Evolutionary conservation across 139 green algal species (phyloP).

Genomic region (Coelastrella sp.): DNA sequence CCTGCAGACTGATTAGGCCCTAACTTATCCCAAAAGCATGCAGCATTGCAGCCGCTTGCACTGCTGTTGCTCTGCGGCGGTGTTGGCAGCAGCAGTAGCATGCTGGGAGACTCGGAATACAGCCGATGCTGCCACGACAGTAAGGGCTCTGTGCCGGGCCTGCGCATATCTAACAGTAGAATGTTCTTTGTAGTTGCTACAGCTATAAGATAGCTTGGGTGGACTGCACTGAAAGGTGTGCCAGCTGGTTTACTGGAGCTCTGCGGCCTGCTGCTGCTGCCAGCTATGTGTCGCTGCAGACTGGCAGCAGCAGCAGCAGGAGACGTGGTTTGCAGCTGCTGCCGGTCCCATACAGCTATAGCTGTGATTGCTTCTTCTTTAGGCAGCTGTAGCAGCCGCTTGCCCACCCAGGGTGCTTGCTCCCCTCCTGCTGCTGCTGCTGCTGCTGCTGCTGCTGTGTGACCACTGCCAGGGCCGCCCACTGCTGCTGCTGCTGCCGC

Average conservation of each 20-base stretch:
- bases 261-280: conserved; percentile 1
- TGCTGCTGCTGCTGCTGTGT: not conserved
- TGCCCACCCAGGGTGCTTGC: not conserved
- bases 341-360: conserved; percentile 4
- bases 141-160: conserved; percentile 4
- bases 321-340: not conserved
- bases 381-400: conserved; percentile 45
- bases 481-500: not conserved
- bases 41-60: not conserved
- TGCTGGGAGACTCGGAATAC: not conserved
- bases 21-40: not conserved
- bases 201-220: not conserved
- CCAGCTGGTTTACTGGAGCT: not conserved
- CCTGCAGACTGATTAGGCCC: not conserved
- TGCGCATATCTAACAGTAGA: conserved; percentile 36
- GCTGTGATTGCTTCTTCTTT: not conserved
- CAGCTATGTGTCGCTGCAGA: too few species aligned
- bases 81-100: conserved; percentile 40
- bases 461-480: too few species aligned
- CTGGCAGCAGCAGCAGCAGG: not conserved
- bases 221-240: not conserved
- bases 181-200: conserved; percentile 7
- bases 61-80: not conserved
- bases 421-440: not conserved
- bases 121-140: conserved; percentile 33